These are phyloP conservation scores for Lachancea nothofagi DNA, from an alignment of 805 yeast genomes.

Conservation along the genomic window DNA sequence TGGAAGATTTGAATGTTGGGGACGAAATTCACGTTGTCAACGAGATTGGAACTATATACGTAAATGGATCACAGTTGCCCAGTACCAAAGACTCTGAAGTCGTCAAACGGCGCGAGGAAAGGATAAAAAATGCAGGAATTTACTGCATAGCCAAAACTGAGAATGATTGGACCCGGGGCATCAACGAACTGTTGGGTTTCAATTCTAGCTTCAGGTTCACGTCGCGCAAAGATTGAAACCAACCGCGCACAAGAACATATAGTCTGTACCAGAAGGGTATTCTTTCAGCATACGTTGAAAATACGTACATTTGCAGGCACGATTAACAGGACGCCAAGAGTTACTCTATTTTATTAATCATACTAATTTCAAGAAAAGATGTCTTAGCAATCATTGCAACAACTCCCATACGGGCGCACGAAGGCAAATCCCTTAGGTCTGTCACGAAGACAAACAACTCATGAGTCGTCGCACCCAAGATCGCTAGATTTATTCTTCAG, in stretches of 20 bases:
- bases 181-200: conserved; percentile 83
- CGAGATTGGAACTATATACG: conserved; percentile 56
- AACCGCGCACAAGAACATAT: no score
- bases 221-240: conserved; percentile 6
- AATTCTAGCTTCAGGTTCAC: conserved; percentile 69
- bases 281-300: no score
- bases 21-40: conserved; percentile 73
- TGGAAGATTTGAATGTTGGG: conserved; percentile 59
- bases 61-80: conserved; percentile 48
- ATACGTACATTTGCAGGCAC: no score
- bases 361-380: no score
- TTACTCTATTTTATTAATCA: no score
- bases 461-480: conserved; percentile 75
- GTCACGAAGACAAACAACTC: conserved; percentile 39
- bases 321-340: no score
- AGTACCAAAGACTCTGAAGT: conserved; percentile 14
- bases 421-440: conserved; percentile 61
- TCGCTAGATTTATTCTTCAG: conserved; percentile 56
- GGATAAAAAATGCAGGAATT: conserved; percentile 47
- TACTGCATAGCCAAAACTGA: conserved; percentile 83
- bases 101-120: conserved; percentile 15
- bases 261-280: no score
- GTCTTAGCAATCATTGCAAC: conserved; percentile 48
- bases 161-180: conserved; percentile 88
- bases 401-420: conserved; percentile 70